Percentiles rank a stretch among this genome's conserved stretches.
Evolutionary conservation across 495 filamentous ascomycete species (phyloP).

Genomic region (Aspergillus heteromorphus): DNA sequence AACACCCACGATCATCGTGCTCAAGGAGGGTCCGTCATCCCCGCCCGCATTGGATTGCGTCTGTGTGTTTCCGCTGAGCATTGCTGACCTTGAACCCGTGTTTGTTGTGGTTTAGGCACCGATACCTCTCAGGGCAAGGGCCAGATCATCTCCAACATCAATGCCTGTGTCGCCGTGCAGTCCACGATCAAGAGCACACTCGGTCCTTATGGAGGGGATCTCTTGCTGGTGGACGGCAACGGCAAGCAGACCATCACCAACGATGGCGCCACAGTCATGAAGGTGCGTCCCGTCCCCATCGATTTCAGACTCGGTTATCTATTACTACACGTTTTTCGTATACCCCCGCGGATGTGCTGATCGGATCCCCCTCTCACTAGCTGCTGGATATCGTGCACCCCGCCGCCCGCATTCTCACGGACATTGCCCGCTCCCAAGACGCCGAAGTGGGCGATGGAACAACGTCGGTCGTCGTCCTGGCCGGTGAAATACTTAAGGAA

Average conservation of each 20-base stretch:
- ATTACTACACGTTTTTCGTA: background rate
- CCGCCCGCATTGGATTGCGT: conserved; percentile 28
- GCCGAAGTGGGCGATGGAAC: conserved; percentile 98
- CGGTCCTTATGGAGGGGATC: conserved; percentile 95
- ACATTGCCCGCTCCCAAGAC: conserved; percentile 97
- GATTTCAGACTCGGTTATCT: no score
- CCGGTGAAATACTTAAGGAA: conserved; percentile 95
- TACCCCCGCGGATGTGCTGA: conserved; percentile 14
- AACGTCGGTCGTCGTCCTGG: conserved; percentile 92
- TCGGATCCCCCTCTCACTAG: conserved; percentile 41
- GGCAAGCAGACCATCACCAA: conserved; percentile 97
- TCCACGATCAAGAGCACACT: conserved; percentile 90
- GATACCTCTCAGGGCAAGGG: conserved; percentile 95
- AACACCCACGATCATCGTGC: conserved; percentile 96
- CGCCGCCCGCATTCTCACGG: conserved; percentile 93
- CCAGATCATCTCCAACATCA: conserved; percentile 97
- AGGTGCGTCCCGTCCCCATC: conserved; percentile 51
- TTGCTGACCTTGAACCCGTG: conserved; percentile 9
- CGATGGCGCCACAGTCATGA: conserved; percentile 99
- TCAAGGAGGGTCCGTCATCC: conserved; percentile 84
- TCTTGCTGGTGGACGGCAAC: conserved; percentile 92
- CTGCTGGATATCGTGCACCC: conserved; percentile 98
- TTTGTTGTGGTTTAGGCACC: conserved; percentile 58
- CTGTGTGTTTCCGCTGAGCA: conserved; percentile 14
- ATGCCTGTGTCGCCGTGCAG: conserved; percentile 96